A percentile compares a stretch with the other conserved stretches of the same genome.
phyloP scores from a whole-genome alignment of 2,329 filamentous ascomycete genomes.

The Ophiobolus disseminans region DNA sequence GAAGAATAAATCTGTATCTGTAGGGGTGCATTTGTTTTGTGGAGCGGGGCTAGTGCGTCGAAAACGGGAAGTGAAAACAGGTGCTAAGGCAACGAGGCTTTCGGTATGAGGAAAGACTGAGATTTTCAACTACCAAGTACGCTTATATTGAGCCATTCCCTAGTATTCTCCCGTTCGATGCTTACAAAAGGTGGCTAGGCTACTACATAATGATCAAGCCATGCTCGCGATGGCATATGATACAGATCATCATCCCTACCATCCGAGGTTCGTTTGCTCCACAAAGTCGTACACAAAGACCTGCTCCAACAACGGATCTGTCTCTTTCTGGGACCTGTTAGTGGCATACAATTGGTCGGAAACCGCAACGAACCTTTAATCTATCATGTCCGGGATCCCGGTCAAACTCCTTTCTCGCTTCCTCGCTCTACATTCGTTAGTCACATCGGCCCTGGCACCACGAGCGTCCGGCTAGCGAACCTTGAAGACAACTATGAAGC shows the following conservation, averaged over 20 bases:
- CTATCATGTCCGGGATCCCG: constrained; percentile 28
- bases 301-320: constrained; percentile 32
- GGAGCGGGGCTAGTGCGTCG: no score
- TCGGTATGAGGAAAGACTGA: no score
- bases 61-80: no score
- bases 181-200: no score
- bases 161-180: no score
- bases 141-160: no score
- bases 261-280: constrained; percentile 32
- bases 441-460: neutral
- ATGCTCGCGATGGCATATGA: neutral
- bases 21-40: no score
- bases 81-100: no score
- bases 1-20: no score
- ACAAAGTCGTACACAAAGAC: constrained; percentile 41
- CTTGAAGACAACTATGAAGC: constrained; percentile 37
- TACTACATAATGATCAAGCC: no score
- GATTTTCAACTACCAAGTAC: no score
- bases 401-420: constrained; percentile 31
- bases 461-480: constrained; percentile 14
- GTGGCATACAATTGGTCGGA: neutral
- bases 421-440: constrained; percentile 21
- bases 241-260: constrained; percentile 23
- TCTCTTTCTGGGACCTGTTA: constrained; percentile 26
- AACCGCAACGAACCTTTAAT: constrained; percentile 25